phyloP scores from a whole-genome alignment of 106 monocot species.

The Agapanthus africanus region DNA sequence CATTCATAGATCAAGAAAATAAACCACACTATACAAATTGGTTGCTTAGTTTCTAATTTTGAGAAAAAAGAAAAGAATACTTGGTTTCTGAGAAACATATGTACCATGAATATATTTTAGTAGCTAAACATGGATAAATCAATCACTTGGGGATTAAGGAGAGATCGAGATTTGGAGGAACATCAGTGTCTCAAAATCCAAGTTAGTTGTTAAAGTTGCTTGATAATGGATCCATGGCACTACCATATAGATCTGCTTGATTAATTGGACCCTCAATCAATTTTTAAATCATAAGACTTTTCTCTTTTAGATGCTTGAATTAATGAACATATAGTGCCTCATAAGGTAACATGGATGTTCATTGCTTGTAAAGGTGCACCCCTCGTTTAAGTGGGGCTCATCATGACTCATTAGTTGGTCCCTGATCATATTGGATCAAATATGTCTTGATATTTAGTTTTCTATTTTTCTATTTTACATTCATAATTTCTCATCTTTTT shows the following conservation, averaged over 20 bases:
- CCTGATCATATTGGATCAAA: not conserved
- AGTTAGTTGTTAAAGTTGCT: not conserved
- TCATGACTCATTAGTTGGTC: not conserved
- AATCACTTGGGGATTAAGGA: not conserved
- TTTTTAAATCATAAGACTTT: not conserved
- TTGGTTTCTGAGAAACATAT: too few species aligned
- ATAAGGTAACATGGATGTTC: slow-evolving; percentile 3
- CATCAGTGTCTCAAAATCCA: not conserved
- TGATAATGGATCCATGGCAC: not conserved
- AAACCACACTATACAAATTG: too few species aligned
- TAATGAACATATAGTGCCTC: not conserved
- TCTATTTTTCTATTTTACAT: too few species aligned
- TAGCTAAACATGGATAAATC: not conserved
- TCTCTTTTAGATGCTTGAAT: not conserved
- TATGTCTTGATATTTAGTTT: not conserved
- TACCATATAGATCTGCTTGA: not conserved
- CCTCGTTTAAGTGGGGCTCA: not conserved
- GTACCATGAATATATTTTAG: too few species aligned
- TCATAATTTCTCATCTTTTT: too few species aligned
- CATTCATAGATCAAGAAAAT: too few species aligned
- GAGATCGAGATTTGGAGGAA: not conserved
- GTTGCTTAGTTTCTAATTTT: too few species aligned
- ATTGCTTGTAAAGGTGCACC: not conserved
- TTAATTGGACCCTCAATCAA: not conserved
- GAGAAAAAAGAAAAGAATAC: too few species aligned